A percentile compares a stretch with the other conserved stretches of the same genome.
Evolutionary conservation across 371 early-diverging fungal species (phyloP).

Genomic region (Choanephora cucurbitarum): DNA sequence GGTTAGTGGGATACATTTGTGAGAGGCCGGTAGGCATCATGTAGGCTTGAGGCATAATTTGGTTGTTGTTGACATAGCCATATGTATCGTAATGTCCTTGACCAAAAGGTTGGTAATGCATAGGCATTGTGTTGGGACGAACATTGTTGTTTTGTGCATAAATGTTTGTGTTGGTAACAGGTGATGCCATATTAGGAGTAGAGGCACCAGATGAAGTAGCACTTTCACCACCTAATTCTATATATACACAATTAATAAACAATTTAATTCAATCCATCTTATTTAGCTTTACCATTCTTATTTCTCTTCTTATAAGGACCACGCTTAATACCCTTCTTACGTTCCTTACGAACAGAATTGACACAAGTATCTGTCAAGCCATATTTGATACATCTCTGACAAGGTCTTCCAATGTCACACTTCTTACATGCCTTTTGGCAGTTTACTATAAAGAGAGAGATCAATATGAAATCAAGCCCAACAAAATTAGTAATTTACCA

Average conservation of each 20-base stretch:
- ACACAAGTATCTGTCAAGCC: slow-evolving; percentile 54
- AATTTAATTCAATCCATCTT: not conserved
- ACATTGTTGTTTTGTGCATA: slow-evolving; percentile 30
- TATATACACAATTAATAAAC: not conserved
- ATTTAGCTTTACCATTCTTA: slow-evolving; percentile 15
- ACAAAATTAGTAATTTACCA: slow-evolving; percentile 3
- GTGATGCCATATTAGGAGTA: slow-evolving; percentile 31
- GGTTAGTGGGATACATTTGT: slow-evolving; percentile 34
- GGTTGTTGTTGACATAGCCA: slow-evolving; percentile 20
- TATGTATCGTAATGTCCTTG: slow-evolving; percentile 35
- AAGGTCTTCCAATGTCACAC: slow-evolving; percentile 61
- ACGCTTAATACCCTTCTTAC: slow-evolving; percentile 57
- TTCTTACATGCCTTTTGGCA: slow-evolving; percentile 60
- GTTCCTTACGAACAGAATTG: slow-evolving; percentile 55
- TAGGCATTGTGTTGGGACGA: slow-evolving; percentile 31
- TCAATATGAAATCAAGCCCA: not conserved
- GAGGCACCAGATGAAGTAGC: slow-evolving; percentile 34
- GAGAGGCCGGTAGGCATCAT: slow-evolving; percentile 36
- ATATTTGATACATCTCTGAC: slow-evolving; percentile 58
- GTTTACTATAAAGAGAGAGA: slow-evolving; percentile 24
- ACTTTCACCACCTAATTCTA: slow-evolving; percentile 20
- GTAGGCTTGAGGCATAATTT: slow-evolving; percentile 42
- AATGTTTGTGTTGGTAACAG: slow-evolving; percentile 20
- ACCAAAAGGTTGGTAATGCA: slow-evolving; percentile 41
- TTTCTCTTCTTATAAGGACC: slow-evolving; percentile 41